phyloP scores from a whole-genome alignment of 805 yeast species.

The Starmera quercuum region DNA sequence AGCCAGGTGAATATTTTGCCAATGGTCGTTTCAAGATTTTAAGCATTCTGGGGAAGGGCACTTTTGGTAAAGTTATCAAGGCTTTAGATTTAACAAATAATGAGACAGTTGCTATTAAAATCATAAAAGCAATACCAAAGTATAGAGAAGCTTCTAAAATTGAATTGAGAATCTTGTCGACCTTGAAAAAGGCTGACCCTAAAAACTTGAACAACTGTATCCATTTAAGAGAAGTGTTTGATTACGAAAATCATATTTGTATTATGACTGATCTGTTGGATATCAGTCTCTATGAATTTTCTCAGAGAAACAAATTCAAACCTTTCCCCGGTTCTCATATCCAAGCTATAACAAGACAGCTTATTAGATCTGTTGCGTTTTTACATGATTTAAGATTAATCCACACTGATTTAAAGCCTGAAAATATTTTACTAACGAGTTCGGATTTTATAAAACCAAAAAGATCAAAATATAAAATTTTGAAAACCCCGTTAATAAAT shows the following conservation, averaged over 20 bases:
- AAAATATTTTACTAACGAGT: conserved; percentile 54
- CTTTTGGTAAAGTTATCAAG: conserved; percentile 84
- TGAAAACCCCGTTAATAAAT: conserved; percentile 75
- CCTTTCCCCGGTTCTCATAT: conserved; percentile 95
- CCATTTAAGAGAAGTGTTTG: conserved; percentile 83
- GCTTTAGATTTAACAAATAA: conserved; percentile 63
- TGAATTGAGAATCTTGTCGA: conserved; percentile 75
- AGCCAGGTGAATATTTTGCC: conserved; percentile 56
- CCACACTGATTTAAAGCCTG: conserved; percentile 97
- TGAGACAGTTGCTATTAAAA: conserved; percentile 73
- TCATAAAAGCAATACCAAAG: conserved; percentile 86
- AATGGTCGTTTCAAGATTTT: conserved; percentile 60
- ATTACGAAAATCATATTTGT: conserved; percentile 89
- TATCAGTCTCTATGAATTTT: conserved; percentile 81
- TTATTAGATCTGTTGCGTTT: conserved; percentile 78
- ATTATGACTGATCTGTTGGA: conserved; percentile 85
- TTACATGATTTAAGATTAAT: conserved; percentile 84
- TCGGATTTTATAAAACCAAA: conserved; percentile 15
- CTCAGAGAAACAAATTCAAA: conserved; percentile 72
- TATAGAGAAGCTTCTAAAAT: conserved; percentile 94
- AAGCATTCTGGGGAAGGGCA: conserved; percentile 79
- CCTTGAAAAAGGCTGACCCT: conserved; percentile 63
- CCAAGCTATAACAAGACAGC: conserved; percentile 80
- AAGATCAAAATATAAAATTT: conserved; percentile 30
- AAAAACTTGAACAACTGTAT: conserved; percentile 67